Base-by-base conservation (phyloP, 2,329 filamentous ascomycete species). In the Cytospora leucostoma region DNA sequence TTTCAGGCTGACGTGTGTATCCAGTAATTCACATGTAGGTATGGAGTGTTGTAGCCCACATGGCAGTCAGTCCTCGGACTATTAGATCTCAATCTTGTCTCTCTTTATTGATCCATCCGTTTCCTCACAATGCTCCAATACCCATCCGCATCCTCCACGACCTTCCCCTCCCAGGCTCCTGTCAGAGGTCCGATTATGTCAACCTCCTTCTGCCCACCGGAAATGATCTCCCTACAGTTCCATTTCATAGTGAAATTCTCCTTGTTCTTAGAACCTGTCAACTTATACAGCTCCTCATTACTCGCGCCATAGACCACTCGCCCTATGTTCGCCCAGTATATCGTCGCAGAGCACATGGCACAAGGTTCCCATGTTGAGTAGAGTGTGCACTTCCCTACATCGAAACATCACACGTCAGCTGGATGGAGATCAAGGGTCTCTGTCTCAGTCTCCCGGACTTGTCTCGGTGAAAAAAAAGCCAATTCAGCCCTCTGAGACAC, bases 301-400 rank as follows among this genome's bases (percentile, higher is more conserved):
- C 77, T 78, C 1, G 79, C 82, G 3, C 79, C 78, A 67, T 82
- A 84, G 5, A 84, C 75, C 40, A 84, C 70, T 3, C 81, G 74
- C 7, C 82, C 82, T 62, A 84, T 83, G 67, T 82, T 79, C 47
- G 80, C 80, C 81, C 81, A 84, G 63, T 70, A 71, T 7, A 70
- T 64, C 15, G 69, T 71, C 21, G 67, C 69, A 37, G 74, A 73
- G 67, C 81, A 84, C 81, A 84, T 84, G 21, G 79, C 80, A 65
- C 82, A 84, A 2, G 82, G 82, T 70, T 84, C 82, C 81, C 82
- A 84, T 12, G 81, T 84, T 27, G 77, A 79, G 54, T 82, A 78
- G 47, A 84, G 70, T 0, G 81, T 83, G 67, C 80, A 84, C 33
- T 15, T 49, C 44, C 44, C 44, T 47, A 8, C 21, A 12, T 27